Conservation (phyloP, 2,329 filamentous ascomycete genomes). For the Paecilomyces dactylethromorphus region DNA sequence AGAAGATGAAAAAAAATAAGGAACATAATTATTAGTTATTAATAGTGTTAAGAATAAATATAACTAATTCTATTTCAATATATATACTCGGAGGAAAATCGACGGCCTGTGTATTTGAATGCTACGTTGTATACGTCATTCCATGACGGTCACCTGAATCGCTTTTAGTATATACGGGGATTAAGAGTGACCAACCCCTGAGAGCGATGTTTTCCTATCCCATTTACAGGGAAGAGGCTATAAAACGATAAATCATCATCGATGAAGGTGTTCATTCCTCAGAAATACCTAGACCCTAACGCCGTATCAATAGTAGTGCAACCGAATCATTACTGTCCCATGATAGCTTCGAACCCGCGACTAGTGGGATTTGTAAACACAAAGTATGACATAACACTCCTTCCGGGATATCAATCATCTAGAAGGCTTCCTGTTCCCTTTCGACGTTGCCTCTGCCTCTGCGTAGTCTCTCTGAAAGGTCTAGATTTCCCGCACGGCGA, state of each 20-base stretch:
- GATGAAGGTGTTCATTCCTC: background rate
- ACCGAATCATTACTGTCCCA: background rate
- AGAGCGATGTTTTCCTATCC: too few species aligned
- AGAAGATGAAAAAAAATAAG: too few species aligned
- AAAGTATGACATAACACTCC: background rate
- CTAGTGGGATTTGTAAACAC: background rate
- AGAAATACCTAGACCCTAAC: background rate
- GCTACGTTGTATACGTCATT: too few species aligned
- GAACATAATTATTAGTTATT: too few species aligned
- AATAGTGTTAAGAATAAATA: too few species aligned
- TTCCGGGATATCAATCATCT: slow-evolving; percentile 11
- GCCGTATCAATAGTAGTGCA: background rate
- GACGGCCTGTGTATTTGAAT: too few species aligned
- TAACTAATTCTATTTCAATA: too few species aligned
- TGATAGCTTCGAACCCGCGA: background rate
- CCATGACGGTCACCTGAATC: too few species aligned
- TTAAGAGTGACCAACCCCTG: too few species aligned
- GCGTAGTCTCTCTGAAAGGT: slow-evolving; percentile 36
- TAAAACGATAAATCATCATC: background rate
- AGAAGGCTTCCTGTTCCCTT: slow-evolving; percentile 29
- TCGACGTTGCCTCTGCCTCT: slow-evolving; percentile 29
- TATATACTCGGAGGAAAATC: too few species aligned
- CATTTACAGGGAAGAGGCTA: background rate
- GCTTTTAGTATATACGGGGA: background rate
- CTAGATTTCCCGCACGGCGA: slow-evolving; percentile 44